phyloP scores from a whole-genome alignment of 2,329 filamentous ascomycete genomes.

The Ophiocordyceps camponoti-rufipedis region DNA sequence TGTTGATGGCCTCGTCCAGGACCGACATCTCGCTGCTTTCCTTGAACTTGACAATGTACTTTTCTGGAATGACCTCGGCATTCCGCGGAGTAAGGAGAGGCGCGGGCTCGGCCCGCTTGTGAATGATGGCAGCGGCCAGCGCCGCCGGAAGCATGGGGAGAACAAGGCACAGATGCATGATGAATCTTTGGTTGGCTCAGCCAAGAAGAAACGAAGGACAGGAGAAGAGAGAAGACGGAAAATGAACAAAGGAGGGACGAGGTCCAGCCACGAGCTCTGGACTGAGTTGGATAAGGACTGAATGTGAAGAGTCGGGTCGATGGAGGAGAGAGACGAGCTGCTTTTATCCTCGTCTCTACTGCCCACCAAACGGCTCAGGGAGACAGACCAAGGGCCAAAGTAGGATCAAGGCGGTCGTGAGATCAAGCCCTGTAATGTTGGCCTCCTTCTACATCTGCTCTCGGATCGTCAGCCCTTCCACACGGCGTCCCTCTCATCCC shows the following conservation, averaged over 20 bases:
- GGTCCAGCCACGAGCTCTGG: too few species aligned
- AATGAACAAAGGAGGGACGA: too few species aligned
- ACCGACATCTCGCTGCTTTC: slow-evolving; percentile 3
- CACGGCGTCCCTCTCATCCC: not conserved
- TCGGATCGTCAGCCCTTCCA: not conserved
- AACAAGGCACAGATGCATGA: slow-evolving; percentile 4
- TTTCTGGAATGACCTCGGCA: slow-evolving; percentile 6
- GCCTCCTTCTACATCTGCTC: not conserved
- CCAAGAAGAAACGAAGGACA: not conserved
- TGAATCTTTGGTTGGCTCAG: not conserved
- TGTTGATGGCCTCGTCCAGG: slow-evolving; percentile 4
- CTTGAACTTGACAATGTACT: slow-evolving; percentile 13
- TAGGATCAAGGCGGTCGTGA: not conserved
- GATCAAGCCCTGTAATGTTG: not conserved
- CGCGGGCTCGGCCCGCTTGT: slow-evolving; percentile 5
- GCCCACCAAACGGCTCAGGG: too few species aligned
- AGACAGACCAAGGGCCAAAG: not conserved
- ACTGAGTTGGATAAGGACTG: not conserved
- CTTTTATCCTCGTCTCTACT: not conserved
- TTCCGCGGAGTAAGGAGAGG: slow-evolving; percentile 4
- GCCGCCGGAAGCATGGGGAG: slow-evolving; percentile 4
- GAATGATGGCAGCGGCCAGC: slow-evolving; percentile 3
- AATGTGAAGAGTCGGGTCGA: not conserved
- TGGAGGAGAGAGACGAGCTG: not conserved
- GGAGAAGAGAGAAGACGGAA: not conserved